Evolutionary conservation across 2,329 filamentous ascomycete genomes (phyloP), one percentile per base, ranked within the genome.

Genomic region (Monilinia vaccinii-corymbosi): DNA sequence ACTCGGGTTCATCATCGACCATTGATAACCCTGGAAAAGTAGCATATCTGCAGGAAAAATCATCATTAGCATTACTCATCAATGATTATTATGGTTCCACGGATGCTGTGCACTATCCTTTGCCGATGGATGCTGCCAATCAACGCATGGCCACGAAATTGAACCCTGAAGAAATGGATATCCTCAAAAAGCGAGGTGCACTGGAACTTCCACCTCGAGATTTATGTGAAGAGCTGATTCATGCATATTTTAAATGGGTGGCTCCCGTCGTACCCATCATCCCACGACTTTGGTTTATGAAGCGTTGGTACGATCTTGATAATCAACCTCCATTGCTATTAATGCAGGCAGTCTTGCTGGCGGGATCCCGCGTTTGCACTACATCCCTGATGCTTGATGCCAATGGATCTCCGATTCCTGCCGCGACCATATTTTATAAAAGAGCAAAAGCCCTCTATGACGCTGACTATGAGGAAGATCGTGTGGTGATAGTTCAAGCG

Each of bases 41-140:
- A 55, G 93, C 93, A 57, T 97, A 96, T 70, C 80, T 97, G 1
- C 94, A 94, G 64, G 94, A 97, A 74, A 97, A 93, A 0, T 97
- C 93, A 18, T 97, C 97, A 72, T 79, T 97, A 61, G 96, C 91
- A 2, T 80, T 97, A n/a, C 82, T 97, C 18, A 92, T 97, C 42
- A 91, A 97, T 73, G 93, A 97, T 73, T 87, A 89, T 60, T 89
- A 95, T 75, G 92, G 91, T 48, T 86, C 88, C 23, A 86, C 88
- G 10, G 92, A 97, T 73, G 91, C 97, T n/a, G 93, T 97, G n/a
- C 93, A 97, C 73, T 97, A 97, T 70, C 94, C 94, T 1, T 78
- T 97, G 2, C 94, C 93, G 4, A 91, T 96, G 67, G 96, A 93
- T 69, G 86, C 96, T 42, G 82, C 90, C 66, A 93, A 91, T 14